Conservation (phyloP, 192 early-diverging fungal species). For the Coemansia sp. region DNA sequence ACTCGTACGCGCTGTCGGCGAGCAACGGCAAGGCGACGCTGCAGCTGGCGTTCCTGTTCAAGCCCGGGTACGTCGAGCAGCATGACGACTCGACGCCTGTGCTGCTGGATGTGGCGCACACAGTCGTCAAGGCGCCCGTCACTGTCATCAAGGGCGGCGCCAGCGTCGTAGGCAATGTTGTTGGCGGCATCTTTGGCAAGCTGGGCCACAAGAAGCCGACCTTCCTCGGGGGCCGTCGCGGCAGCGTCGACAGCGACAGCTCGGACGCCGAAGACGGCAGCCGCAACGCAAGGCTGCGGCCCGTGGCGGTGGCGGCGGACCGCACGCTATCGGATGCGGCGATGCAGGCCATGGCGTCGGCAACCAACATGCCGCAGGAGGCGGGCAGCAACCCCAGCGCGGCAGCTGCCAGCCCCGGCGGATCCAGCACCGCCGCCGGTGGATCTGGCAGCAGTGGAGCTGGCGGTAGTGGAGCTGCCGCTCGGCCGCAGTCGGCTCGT, state of each 20-base stretch:
- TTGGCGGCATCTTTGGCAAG: slow-evolving; percentile 46
- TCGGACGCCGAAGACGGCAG: slow-evolving; percentile 1
- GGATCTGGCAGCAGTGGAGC: too few relatives aligned
- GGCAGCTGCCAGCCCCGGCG: slow-evolving; percentile 4
- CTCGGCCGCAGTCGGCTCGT: not conserved
- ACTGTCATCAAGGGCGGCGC: slow-evolving; percentile 60
- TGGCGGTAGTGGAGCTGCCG: too few relatives aligned
- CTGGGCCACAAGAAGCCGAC: slow-evolving; percentile 43
- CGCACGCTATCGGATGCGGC: slow-evolving; percentile 35
- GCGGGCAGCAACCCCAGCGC: slow-evolving; percentile 9
- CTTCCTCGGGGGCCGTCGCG: slow-evolving; percentile 21
- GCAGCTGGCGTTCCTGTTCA: slow-evolving; percentile 63
- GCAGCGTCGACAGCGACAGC: slow-evolving; percentile 13
- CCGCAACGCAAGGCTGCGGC: not conserved
- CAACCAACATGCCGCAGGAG: slow-evolving; percentile 48
- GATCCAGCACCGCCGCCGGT: not conserved
- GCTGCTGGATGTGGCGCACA: slow-evolving; percentile 60
- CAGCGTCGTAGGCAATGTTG: slow-evolving; percentile 54
- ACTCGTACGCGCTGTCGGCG: slow-evolving; percentile 47
- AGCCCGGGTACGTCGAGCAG: slow-evolving; percentile 61
- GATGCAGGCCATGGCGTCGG: slow-evolving; percentile 22
- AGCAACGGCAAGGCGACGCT: slow-evolving; percentile 51
- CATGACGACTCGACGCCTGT: slow-evolving; percentile 57
- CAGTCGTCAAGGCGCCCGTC: slow-evolving; percentile 61
- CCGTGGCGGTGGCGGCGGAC: not conserved